These are phyloP conservation scores for Mortierella sp. DNA, from an alignment of 371 early-diverging fungal genomes.

Conservation along the genomic window DNA sequence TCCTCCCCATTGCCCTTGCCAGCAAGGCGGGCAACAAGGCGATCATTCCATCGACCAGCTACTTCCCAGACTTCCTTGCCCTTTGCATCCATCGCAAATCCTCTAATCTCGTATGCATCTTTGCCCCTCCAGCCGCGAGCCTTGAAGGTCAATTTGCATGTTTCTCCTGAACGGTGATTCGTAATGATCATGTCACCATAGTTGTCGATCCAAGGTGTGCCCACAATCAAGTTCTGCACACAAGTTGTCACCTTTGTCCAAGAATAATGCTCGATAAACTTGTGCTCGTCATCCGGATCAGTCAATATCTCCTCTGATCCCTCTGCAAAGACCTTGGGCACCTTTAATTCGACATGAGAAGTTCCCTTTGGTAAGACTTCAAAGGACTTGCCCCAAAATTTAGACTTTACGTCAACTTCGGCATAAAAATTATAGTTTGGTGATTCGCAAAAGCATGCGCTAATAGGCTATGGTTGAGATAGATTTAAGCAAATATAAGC, in stretches of 20 bases:
- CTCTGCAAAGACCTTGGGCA: constrained; percentile 63
- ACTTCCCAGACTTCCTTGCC: constrained; percentile 73
- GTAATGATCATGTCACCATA: constrained; percentile 83
- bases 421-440: constrained; percentile 82
- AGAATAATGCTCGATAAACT: constrained; percentile 78
- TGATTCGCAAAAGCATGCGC: constrained; percentile 87
- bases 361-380: constrained; percentile 83
- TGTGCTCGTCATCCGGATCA: constrained; percentile 47
- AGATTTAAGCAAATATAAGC: neutral
- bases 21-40: constrained; percentile 69
- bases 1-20: constrained; percentile 48
- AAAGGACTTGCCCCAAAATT: constrained; percentile 87
- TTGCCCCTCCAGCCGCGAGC: constrained; percentile 73
- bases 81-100: constrained; percentile 66
- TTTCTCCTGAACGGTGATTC: constrained; percentile 83
- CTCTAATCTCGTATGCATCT: constrained; percentile 74
- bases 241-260: constrained; percentile 87
- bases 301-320: constrained; percentile 31
- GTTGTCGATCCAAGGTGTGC: constrained; percentile 86
- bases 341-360: constrained; percentile 80
- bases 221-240: constrained; percentile 87
- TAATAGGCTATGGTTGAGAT: constrained; percentile 68
- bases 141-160: constrained; percentile 78
- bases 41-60: constrained; percentile 79
- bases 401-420: constrained; percentile 82